Evolutionary conservation across 805 yeast genomes (phyloP), one percentile per base, ranked within the genome.

Genomic region (Saccharomycopsis olivae): DNA sequence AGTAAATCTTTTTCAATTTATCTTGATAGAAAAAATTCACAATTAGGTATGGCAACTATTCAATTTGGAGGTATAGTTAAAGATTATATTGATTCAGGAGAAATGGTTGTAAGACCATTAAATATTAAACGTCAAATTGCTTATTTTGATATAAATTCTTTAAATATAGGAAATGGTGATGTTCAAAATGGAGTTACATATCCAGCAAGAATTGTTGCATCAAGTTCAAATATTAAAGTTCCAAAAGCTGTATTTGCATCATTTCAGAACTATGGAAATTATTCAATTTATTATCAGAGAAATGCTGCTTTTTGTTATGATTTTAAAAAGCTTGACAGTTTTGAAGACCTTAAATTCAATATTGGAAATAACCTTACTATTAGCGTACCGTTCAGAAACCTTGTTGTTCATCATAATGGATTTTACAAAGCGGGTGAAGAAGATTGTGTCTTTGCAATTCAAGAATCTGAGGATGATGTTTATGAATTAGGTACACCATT

Each of bases 351-450:
- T 9, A 16, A 9, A 9, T 29, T 29, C n/a, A 9, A 13, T 9
- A 9, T 29, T 29, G 33, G 33, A 9, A 29, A 29, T n/a, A 9
- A 2, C 10, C n/a, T n/a, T n/a, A 29, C 9, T 10, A 29, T 29
- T 10, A 29, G 33, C n/a, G n/a, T 16, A 10, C 33, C 33, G 10
- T 29, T 29, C n/a, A 29, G 33, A 29, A 29, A 29, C n/a, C n/a
- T 29, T 8, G 33, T 29, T 9, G n/a, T 16, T 14, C 33, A 29
- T n/a, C 8, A 14, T 15, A 16, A 16, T 29, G n/a, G n/a, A 2
- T n/a, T n/a, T n/a, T n/a, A n/a, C n/a, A 10, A 14, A 8, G n/a
- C 9, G 2, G 8, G 8, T 9, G n/a, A 29, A 9, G 10, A 14
- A 9, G 33, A 29, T 16, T 29, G 33, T 16, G 8, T 9, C n/a